Base-by-base conservation (phyloP, 805 yeast genomes). In the Lipomyces yamadae region DNA sequence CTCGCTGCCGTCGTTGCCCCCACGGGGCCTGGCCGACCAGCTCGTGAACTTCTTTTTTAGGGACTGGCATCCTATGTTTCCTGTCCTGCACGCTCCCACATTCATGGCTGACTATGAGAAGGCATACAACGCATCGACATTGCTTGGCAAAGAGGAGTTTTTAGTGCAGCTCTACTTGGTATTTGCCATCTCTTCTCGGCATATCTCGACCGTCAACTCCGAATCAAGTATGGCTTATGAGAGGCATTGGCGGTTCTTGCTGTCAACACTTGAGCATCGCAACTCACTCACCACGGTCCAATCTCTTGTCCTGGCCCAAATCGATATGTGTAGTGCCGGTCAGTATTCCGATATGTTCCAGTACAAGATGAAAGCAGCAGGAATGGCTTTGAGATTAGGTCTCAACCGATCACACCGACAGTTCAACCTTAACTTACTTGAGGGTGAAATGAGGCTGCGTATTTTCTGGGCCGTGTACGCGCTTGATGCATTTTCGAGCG, bases 311-410 rank as follows among this genome's bases (percentile, higher is more conserved):
- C 79, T 92, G 67, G 87, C 93, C 2, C 79, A 90, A 33, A 85
- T 89, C 65, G 90, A 90, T 74, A 88, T 90, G 74, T 78, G 90
- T 48, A 87, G 88, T 50, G 84, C 85, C 4, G 96, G 96, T 24
- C 92, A 90, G 75, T 84, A 87, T 56, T 82, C 87, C 7, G 87
- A 91, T 1, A 83, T 92, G 67, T 92, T 91, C 78, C 89, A 88
- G 62, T 81, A 90, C 54, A 82, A 97, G 66, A 93, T 94, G 55
- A 82, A 87, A 71, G 87, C 89, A 6, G 85, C 89, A 11, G 87
- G 92, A 34, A 89, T 91, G 93, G 88, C 93, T 3, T 96, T 91
- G 73, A 95, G 92, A 72, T 79, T 92, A 62, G 84, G 97, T 72
- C 80, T 92, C 56, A 96, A 92, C 75, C 82, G 96, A 72, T 89